Conservation (phyloP, 2,329 filamentous ascomycete genomes). For the Microthyrium microscopicum region DNA sequence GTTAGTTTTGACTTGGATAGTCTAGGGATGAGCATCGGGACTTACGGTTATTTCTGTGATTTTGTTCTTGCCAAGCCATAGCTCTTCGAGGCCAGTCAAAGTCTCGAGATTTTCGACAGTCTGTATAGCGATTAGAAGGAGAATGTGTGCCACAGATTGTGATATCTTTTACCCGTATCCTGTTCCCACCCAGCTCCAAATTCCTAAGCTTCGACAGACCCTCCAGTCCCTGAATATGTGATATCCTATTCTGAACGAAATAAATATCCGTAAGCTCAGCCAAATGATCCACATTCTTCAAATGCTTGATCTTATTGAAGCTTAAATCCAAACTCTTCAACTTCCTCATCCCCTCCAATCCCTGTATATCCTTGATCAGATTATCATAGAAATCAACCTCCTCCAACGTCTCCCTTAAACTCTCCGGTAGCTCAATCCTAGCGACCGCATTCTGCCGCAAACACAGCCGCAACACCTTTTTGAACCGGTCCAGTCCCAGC, state of each 20-base stretch:
- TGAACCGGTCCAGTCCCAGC: constrained; percentile 71
- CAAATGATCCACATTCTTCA: constrained; percentile 72
- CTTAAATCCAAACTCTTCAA: constrained; percentile 75
- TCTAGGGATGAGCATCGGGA: neutral
- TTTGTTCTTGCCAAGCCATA: constrained; percentile 95
- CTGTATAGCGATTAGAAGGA: constrained; percentile 47
- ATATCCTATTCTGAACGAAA: constrained; percentile 90
- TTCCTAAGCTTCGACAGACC: constrained; percentile 59
- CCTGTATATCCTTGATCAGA: constrained; percentile 70
- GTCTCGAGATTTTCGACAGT: constrained; percentile 75
- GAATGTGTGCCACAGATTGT: constrained; percentile 36
- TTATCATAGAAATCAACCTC: constrained; percentile 97
- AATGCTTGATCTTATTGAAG: constrained; percentile 99
- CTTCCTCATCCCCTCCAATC: constrained; percentile 59
- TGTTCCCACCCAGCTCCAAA: constrained; percentile 81
- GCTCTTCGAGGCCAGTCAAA: constrained; percentile 61
- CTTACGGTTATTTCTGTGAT: constrained; percentile 60
- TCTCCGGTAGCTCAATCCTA: constrained; percentile 52
- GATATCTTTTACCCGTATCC: constrained; percentile 49
- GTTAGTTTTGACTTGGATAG: neutral
- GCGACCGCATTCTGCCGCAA: constrained; percentile 85
- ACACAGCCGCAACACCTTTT: constrained; percentile 58
- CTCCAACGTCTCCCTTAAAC: constrained; percentile 47
- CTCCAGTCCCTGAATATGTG: constrained; percentile 68
- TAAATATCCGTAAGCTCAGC: constrained; percentile 67